Evolutionary conservation across 2,329 filamentous ascomycete genomes (phyloP).

Genomic region (Metarhizium album): DNA sequence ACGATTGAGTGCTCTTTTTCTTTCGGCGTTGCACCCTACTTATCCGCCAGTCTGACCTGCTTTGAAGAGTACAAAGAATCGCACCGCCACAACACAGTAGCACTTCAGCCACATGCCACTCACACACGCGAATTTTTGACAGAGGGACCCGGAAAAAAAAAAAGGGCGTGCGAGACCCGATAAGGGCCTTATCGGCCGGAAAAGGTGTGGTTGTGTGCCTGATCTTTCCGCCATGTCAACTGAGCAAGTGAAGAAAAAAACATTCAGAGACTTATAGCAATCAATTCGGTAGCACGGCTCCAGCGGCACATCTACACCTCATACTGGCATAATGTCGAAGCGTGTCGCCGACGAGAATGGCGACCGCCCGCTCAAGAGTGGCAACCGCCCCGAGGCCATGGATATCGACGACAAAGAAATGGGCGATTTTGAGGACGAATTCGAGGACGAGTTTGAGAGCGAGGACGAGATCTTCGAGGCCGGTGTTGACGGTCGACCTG

Average conservation of each 20-base stretch:
- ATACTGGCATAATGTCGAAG: slow-evolving; percentile 41
- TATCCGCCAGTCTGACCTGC: too few species aligned
- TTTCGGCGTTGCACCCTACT: too few species aligned
- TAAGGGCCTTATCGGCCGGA: background rate
- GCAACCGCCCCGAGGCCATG: slow-evolving; percentile 51
- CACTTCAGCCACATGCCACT: background rate
- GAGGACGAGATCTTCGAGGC: slow-evolving; percentile 88
- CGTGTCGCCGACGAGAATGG: slow-evolving; percentile 38
- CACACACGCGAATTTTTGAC: slow-evolving; percentile 2
- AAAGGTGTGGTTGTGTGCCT: background rate
- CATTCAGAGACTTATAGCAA: background rate
- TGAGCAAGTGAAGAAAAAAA: background rate
- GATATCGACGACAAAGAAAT: slow-evolving; percentile 56
- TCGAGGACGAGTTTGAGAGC: slow-evolving; percentile 82
- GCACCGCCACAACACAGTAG: slow-evolving; percentile 2
- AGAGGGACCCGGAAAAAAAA: slow-evolving; percentile 8
- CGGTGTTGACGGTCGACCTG: slow-evolving; percentile 83
- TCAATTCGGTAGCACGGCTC: background rate
- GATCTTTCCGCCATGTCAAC: background rate
- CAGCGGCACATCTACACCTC: background rate
- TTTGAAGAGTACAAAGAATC: too few species aligned
- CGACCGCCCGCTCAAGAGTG: slow-evolving; percentile 45
- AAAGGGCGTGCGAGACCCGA: slow-evolving; percentile 4
- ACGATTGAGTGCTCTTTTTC: too few species aligned
- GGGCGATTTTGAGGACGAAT: slow-evolving; percentile 91